Evolutionary conservation across 2,329 filamentous ascomycete genomes (phyloP), one percentile per base, ranked within the genome.

Genomic region (Diaporthe ampelina): DNA sequence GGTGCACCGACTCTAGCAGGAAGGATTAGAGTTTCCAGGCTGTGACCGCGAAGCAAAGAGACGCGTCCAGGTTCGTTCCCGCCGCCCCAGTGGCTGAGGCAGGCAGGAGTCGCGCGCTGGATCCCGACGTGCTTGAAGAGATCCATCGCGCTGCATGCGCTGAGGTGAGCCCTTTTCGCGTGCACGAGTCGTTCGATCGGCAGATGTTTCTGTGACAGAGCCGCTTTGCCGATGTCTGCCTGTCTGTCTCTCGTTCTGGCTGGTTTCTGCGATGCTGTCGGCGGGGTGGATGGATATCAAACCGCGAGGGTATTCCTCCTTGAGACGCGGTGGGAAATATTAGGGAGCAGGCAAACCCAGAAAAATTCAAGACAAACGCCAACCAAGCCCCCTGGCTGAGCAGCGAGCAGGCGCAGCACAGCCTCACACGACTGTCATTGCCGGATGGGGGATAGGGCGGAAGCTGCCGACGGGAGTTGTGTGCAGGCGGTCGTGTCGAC

Each of bases 91-190:
- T 68, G 63, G 63, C 48, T 68, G 63, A 40, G 13, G 63, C 63
- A 67, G 45, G 45, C 45, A 54, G 63, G 48, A 54, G n/a, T 54
- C 45, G 63, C 63, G 48, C 63, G 63, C 48, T 68, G 63, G 63
- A 68, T 54, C 48, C 40, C 63, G 48, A 68, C n/a, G 5, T 37
- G 48, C 63, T 48, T 5, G 21, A n/a, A 15, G n/a, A 68, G 48
- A 68, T 68, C 63, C 63, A 54, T 68, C 63, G 63, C 32, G 63
- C 32, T 29, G 63, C 45, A 68, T 52, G 63, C 32, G 63, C 63
- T 68, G 63, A 68, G 63, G 63, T 68, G 63, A 68, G 63, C 48
- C 35, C 35, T 40, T 37, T 13, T 24, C n/a, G 63, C 15, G 48
- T 26, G 63, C 63, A 54, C 48, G 63, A 68, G 48, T 68, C 32